phyloP scores from a whole-genome alignment of 768 basidiomycete species.

The Pilatotrama ljubarskyi region DNA sequence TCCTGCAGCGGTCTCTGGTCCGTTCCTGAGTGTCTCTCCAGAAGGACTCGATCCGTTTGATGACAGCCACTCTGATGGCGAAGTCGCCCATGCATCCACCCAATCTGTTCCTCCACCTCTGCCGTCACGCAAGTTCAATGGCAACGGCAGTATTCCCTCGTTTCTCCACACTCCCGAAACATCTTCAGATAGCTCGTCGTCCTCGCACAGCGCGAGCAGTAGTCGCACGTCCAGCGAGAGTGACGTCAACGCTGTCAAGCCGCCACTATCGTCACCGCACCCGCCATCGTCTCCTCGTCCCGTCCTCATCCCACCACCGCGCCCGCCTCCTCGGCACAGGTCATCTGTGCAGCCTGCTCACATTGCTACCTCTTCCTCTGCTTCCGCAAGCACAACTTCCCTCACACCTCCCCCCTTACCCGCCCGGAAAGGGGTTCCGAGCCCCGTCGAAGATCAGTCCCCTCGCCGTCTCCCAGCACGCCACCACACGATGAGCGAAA shows the following conservation, averaged over 20 bases:
- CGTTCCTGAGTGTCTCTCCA: constrained; percentile 1
- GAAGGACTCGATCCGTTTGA: constrained; percentile 13
- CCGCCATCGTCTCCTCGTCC: constrained; percentile 22
- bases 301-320: constrained; percentile 22
- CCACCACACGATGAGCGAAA: constrained; percentile 18
- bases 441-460: constrained; percentile 16
- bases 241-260: constrained; percentile 27
- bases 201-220: constrained; percentile 37
- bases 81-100: not conserved
- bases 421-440: constrained; percentile 24
- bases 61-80: constrained; percentile 12
- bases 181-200: constrained; percentile 15
- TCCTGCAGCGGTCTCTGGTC: not conserved
- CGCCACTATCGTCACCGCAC: constrained; percentile 22
- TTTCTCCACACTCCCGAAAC: constrained; percentile 13
- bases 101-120: constrained; percentile 10
- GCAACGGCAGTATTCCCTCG: not conserved
- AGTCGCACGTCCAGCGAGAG: constrained; percentile 42
- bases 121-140: constrained; percentile 12
- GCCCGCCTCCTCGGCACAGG: constrained; percentile 26
- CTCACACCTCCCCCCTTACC: constrained; percentile 40
- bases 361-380: constrained; percentile 22
- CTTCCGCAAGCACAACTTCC: constrained; percentile 23
- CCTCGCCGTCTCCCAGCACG: constrained; percentile 12
- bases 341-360: constrained; percentile 2